A percentile compares a stretch with the other conserved stretches of the same genome.
These are phyloP conservation scores for Starmerella vaccinii DNA, from an alignment of 805 yeast species.

Conservation along the genomic window DNA sequence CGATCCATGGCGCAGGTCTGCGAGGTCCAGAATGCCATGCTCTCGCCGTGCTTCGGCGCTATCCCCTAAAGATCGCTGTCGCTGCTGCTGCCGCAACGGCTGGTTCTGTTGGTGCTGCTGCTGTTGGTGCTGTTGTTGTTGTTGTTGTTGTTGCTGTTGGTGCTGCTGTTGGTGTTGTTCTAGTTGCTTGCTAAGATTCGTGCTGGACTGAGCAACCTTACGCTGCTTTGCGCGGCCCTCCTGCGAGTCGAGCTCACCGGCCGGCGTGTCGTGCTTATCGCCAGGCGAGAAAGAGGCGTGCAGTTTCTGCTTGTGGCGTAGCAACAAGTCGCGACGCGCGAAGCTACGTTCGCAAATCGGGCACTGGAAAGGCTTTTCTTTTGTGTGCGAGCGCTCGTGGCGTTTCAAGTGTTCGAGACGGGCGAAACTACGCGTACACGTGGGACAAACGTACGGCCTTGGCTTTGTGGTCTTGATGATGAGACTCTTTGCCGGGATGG, in stretches of 20 bases:
- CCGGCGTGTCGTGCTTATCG: constrained; percentile 7
- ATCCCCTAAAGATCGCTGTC: not conserved
- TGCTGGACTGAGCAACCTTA: not conserved
- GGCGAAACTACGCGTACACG: constrained; percentile 93
- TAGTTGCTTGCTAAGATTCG: not conserved
- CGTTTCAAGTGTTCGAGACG: constrained; percentile 87
- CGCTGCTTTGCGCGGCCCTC: not conserved
- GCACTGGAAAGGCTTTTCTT: constrained; percentile 92
- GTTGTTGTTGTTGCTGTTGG: not conserved
- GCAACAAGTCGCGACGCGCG: constrained; percentile 62
- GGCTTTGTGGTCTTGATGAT: constrained; percentile 85
- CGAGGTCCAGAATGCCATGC: not conserved
- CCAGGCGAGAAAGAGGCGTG: constrained; percentile 39
- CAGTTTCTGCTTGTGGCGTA: constrained; percentile 89
- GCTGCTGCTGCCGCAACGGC: constrained; percentile 2
- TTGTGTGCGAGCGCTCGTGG: constrained; percentile 88
- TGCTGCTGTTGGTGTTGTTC: constrained; percentile 3
- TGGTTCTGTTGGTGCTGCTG: not conserved
- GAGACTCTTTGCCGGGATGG: constrained; percentile 78
- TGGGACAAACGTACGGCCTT: constrained; percentile 79
- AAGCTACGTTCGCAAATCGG: constrained; percentile 94
- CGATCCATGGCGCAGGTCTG: not conserved
- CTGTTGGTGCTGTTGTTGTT: constrained; percentile 4
- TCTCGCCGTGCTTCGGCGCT: not conserved
- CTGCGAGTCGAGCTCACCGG: not conserved